Evolutionary conservation across 306 rosid genomes (phyloP), one percentile per base, ranked within the genome.

Genomic region (Mucuna pruriens): DNA sequence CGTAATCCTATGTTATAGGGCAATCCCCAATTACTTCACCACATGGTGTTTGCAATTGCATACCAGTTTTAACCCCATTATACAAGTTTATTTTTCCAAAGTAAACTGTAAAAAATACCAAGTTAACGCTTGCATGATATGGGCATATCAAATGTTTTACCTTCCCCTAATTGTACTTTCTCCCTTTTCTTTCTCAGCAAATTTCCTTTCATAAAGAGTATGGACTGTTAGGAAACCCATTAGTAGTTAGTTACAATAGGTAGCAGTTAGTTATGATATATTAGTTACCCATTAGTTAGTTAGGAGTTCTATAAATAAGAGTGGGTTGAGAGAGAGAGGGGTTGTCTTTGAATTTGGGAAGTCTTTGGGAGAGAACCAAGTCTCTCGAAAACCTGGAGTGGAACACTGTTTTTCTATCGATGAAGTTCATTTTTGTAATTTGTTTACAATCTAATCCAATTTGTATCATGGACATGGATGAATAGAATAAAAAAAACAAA

Each of bases 401-500:
- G n/a, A n/a, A n/a, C n/a, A n/a, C n/a, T n/a, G n/a, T n/a, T n/a
- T n/a, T n/a, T n/a, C n/a, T n/a, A n/a, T n/a, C n/a, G n/a, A n/a
- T n/a, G n/a, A n/a, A n/a, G n/a, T n/a, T n/a, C n/a, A n/a, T n/a
- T n/a, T n/a, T n/a, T n/a, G n/a, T n/a, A n/a, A n/a, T n/a, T n/a
- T n/a, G n/a, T n/a, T n/a, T n/a, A n/a, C n/a, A n/a, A n/a, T n/a
- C n/a, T n/a, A n/a, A n/a, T n/a, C n/a, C n/a, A n/a, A n/a, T n/a
- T n/a, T n/a, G n/a, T n/a, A n/a, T n/a, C n/a, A n/a, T n/a, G n/a
- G 33, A 61, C 39, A 46, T 23, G 44, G 65, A 49, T 16, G 55
- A 72, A 72, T 63, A 25, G 34, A 42, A 51, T 48, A 31, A 79
- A 57, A 44, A 69, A 44, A 69, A 57, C 36, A 79, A 69, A 69